Conservation (phyloP, 495 filamentous ascomycete species). For the Rhypophila decipiens region DNA sequence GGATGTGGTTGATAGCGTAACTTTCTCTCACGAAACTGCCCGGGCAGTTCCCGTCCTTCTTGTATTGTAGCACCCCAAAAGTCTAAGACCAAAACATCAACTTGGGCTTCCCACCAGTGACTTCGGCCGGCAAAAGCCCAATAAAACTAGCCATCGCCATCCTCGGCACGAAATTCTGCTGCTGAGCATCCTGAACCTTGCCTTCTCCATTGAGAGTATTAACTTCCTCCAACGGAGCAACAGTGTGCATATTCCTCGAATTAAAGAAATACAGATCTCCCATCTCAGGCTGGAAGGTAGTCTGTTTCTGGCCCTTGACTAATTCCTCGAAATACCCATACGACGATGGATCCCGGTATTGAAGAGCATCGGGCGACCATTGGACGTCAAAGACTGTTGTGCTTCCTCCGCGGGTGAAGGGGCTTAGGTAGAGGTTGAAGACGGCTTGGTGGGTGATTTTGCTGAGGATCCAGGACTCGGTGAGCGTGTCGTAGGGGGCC, state of each 20-base stretch:
- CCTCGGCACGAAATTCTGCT: too few species aligned
- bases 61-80: too few species aligned
- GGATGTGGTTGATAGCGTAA: too few species aligned
- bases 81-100: neutral
- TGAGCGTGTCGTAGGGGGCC: neutral
- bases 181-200: too few species aligned
- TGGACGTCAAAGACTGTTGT: neutral
- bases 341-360: neutral
- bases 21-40: too few species aligned
- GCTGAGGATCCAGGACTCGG: neutral
- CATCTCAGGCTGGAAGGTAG: neutral
- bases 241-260: neutral
- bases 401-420: neutral
- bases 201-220: neutral
- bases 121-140: neutral
- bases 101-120: neutral
- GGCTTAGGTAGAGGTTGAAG: neutral
- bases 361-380: neutral
- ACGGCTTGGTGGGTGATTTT: neutral
- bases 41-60: too few species aligned
- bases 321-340: neutral
- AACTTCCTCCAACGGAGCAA: neutral
- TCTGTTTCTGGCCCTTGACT: neutral
- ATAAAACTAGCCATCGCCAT: neutral
- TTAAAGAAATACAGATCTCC: neutral